A percentile compares a stretch with the other conserved stretches of the same genome.
phyloP scores from a whole-genome alignment of 2,329 filamentous ascomycete genomes.

The Sclerotiophoma versabilis region DNA sequence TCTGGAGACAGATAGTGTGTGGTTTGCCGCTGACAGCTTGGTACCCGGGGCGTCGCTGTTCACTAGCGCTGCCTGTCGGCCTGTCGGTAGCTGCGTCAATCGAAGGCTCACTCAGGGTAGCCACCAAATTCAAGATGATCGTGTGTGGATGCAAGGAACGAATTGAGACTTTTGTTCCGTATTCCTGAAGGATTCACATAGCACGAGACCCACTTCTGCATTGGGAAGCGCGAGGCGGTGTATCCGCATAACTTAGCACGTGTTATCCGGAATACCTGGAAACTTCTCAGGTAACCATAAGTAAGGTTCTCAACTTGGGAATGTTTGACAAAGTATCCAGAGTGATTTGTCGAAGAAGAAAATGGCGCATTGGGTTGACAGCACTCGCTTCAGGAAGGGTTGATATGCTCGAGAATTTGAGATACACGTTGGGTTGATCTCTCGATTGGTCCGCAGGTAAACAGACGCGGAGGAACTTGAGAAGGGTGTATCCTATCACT shows the following conservation, averaged over 20 bases:
- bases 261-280: neutral
- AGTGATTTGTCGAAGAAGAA: no score
- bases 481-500: constrained; percentile 10
- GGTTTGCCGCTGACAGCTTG: constrained; percentile 27
- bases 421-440: neutral
- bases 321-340: no score
- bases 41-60: constrained; percentile 24
- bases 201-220: constrained; percentile 18
- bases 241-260: constrained; percentile 3
- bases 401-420: no score
- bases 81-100: constrained; percentile 20
- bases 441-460: neutral
- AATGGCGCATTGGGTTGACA: no score
- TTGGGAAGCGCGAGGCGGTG: constrained; percentile 8
- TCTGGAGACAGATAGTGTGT: constrained; percentile 13
- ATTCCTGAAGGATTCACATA: constrained; percentile 9
- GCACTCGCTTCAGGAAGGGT: neutral
- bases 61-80: constrained; percentile 22
- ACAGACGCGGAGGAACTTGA: neutral
- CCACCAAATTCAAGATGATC: constrained; percentile 2
- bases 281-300: neutral
- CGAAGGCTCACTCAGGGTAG: neutral
- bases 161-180: constrained; percentile 9
- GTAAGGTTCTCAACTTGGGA: neutral
- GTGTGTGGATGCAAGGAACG: neutral